Percentiles rank a stretch among this genome's conserved stretches.
phyloP scores from a whole-genome alignment of 176 grass and related monocot genomes.

The Calamus simplicifolius region DNA sequence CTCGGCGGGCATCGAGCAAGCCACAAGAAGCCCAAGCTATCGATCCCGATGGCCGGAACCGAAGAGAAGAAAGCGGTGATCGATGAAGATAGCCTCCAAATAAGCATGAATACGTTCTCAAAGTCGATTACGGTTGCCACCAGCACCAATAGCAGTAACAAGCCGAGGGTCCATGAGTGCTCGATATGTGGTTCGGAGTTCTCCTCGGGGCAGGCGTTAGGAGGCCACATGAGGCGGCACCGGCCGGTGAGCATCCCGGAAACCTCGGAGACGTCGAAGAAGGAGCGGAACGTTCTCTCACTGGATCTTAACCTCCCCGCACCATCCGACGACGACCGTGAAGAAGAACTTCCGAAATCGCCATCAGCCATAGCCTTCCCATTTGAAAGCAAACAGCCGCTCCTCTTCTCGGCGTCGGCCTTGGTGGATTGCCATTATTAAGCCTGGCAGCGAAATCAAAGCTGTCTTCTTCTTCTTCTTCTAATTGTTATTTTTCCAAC shows the following conservation, averaged over 20 bases:
- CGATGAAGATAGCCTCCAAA: not conserved
- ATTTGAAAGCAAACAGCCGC: conserved; percentile 1
- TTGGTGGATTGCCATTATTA: not conserved
- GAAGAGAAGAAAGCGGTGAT: not conserved
- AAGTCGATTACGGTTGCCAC: not conserved
- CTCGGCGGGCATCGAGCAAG: no score
- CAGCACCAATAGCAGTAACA: not conserved
- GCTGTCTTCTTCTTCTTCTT: no score
- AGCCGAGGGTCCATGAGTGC: conserved; percentile 16
- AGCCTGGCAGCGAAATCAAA: no score
- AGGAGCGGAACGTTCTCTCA: not conserved
- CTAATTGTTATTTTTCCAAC: no score
- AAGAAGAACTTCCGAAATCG: not conserved
- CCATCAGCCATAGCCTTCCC: not conserved
- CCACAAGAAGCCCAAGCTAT: no score
- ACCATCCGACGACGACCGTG: not conserved
- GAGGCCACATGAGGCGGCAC: conserved; percentile 32
- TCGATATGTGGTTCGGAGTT: conserved; percentile 22
- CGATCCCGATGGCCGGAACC: no score
- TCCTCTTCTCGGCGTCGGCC: conserved; percentile 8
- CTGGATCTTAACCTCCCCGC: conserved; percentile 20
- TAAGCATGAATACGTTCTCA: not conserved
- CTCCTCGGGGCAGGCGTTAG: conserved; percentile 20
- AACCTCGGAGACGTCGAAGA: not conserved
- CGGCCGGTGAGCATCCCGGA: not conserved